Evolutionary conservation across 2,329 filamentous ascomycete species (phyloP), one percentile per base, ranked within the genome.

Genomic region (Pezicula radicicola): DNA sequence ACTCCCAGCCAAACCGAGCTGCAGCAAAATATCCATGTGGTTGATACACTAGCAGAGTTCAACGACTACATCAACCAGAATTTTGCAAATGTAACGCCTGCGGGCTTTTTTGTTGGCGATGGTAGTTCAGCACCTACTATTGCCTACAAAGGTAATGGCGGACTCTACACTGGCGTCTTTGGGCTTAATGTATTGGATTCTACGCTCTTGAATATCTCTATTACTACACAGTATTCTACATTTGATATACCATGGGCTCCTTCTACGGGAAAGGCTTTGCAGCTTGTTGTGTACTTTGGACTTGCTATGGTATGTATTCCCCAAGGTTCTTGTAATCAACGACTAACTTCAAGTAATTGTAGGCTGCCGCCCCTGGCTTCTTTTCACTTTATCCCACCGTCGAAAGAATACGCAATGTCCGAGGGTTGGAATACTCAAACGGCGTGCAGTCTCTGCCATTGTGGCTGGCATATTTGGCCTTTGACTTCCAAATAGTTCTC

Each of bases 341-440:
- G 30, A 33, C 30, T 33, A 33, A 33, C 30, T 12, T 33, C 3
- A 33, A 33, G 10, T 10, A 2, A 33, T 33, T 33, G 9, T 33
- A 33, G 30, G 78, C 82, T 6, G 84, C 85, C 1, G 94, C 88
- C 61, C 91, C 92, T 1, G 90, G 87, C 13, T 92, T 97, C 74
- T 95, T 96, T 62, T 83, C 89, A 0, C 74, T 97, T 4, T 97
- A 97, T 64, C 89, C 91, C 0, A 96, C 90, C n/a, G 75, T 88
- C 27, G 92, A 97, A 68, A 80, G 91, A 25, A 75, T 91, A 10
- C 76, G 84, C 46, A 88, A 91, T 57, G 89, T 97, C 21, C 83
- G 92, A 48, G 88, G 88, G 15, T 75, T 97, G 28, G 87, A 97
- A 68, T 97, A 96, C 70, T 95, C 89, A 49, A 97, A 96, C 64